Conservation (phyloP, 192 early-diverging fungal species). For the Mortierella claussenii region DNA sequence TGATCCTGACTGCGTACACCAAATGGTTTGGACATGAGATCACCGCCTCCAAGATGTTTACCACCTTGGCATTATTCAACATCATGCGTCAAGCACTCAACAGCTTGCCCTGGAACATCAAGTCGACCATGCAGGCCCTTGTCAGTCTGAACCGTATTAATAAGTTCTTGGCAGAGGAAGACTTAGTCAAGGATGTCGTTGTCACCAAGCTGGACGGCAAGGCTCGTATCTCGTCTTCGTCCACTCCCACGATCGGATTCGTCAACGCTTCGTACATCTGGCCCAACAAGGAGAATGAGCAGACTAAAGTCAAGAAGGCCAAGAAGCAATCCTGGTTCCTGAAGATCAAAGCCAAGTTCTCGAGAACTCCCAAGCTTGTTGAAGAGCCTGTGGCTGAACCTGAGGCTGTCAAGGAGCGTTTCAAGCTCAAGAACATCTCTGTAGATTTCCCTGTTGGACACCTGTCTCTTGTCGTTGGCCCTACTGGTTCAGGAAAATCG, state of each 20-base stretch:
- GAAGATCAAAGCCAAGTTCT: slow-evolving; percentile 31
- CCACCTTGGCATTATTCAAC: slow-evolving; percentile 74
- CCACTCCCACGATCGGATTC: slow-evolving; percentile 69
- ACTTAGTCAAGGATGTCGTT: slow-evolving; percentile 61
- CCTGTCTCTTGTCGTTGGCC: slow-evolving; percentile 82
- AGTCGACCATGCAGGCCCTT: slow-evolving; percentile 62
- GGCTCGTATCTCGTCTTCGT: not conserved
- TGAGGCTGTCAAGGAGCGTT: slow-evolving; percentile 41
- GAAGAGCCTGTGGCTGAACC: slow-evolving; percentile 22
- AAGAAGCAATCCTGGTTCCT: slow-evolving; percentile 22
- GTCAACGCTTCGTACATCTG: slow-evolving; percentile 73
- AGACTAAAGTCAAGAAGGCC: slow-evolving; percentile 18
- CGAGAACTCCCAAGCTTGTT: slow-evolving; percentile 5
- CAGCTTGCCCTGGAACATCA: slow-evolving; percentile 66
- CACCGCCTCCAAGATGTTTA: slow-evolving; percentile 62
- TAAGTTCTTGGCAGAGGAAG: slow-evolving; percentile 76
- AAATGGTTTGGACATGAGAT: slow-evolving; percentile 63
- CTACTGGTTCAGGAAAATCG: slow-evolving; percentile 91
- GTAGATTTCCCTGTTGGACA: slow-evolving; percentile 75
- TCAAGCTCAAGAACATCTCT: slow-evolving; percentile 72
- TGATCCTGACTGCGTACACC: slow-evolving; percentile 69
- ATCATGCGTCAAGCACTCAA: slow-evolving; percentile 74
- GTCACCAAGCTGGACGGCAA: slow-evolving; percentile 42
- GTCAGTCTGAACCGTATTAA: slow-evolving; percentile 78
- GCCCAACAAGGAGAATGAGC: slow-evolving; percentile 55